Evolutionary conservation across 1,284 basidiomycete species (phyloP).

Genomic region (Salmacisia buchloeana): DNA sequence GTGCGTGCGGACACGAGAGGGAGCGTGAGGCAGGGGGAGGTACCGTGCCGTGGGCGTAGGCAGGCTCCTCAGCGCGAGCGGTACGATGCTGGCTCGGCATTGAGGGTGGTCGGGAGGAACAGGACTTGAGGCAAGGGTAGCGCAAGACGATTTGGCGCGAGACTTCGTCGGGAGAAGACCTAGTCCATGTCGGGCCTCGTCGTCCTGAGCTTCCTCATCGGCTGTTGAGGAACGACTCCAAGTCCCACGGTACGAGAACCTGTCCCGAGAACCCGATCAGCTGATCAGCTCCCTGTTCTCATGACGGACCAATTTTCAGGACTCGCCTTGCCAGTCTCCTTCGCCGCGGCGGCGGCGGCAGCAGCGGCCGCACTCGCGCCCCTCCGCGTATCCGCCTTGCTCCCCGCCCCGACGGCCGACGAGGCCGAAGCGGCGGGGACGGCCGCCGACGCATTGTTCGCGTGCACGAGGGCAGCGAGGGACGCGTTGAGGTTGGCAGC

Average conservation of each 20-base stretch:
- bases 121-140: no score
- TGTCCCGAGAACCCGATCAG: background rate
- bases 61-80: no score
- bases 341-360: background rate
- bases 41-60: no score
- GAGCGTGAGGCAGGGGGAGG: no score
- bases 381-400: background rate
- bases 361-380: background rate
- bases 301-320: background rate
- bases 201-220: no score
- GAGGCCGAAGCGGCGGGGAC: background rate
- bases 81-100: no score
- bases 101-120: no score
- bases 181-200: no score
- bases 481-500: background rate
- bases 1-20: no score
- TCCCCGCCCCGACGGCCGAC: background rate
- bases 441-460: background rate
- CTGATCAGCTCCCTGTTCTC: background rate
- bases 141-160: no score
- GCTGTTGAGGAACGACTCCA: background rate
- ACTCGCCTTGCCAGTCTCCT: slow-evolving; percentile 5
- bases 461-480: background rate
- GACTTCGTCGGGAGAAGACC: no score
- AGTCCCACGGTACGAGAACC: background rate